A percentile compares a stretch with the other conserved stretches of the same genome.
phyloP scores from a whole-genome alignment of 257 asterid genomes.

The Capsicum rhomboideum region DNA sequence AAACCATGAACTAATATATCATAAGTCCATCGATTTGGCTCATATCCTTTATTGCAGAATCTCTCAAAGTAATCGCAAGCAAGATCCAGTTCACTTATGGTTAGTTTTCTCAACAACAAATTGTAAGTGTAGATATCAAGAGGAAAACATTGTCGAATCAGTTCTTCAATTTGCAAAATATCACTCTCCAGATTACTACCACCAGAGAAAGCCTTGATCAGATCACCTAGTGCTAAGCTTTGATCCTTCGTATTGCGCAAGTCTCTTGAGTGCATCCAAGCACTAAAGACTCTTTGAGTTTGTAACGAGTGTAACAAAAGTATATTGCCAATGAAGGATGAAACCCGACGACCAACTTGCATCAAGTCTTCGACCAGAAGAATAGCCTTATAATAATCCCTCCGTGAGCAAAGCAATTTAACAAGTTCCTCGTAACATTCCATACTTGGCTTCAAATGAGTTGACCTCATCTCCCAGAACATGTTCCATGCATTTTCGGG shows the following conservation, averaged over 20 bases:
- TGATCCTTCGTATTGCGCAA: constrained; percentile 23
- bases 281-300: constrained; percentile 22
- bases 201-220: constrained; percentile 57
- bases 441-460: constrained; percentile 35
- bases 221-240: constrained; percentile 46
- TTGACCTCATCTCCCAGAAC: constrained; percentile 39
- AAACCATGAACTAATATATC: constrained; percentile 49
- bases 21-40: constrained; percentile 71
- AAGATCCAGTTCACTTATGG: constrained; percentile 24
- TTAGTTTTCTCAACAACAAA: constrained; percentile 59
- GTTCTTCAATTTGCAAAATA: constrained; percentile 36
- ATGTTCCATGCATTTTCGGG: constrained; percentile 35
- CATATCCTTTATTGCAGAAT: constrained; percentile 40
- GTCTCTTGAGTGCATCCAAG: constrained; percentile 37
- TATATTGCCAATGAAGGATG: constrained; percentile 72
- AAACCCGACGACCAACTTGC: constrained; percentile 41
- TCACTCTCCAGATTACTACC: constrained; percentile 26
- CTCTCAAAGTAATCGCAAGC: constrained; percentile 36
- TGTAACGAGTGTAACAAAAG: constrained; percentile 57
- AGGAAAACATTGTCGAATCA: constrained; percentile 47
- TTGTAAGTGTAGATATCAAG: constrained; percentile 54
- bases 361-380: constrained; percentile 53
- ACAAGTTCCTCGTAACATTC: constrained; percentile 80
- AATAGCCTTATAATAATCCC: constrained; percentile 36
- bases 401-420: constrained; percentile 35